Percentiles rank a stretch among this genome's conserved stretches.
Conservation (phyloP, 306 rosid genomes). For the Urtica urens region DNA sequence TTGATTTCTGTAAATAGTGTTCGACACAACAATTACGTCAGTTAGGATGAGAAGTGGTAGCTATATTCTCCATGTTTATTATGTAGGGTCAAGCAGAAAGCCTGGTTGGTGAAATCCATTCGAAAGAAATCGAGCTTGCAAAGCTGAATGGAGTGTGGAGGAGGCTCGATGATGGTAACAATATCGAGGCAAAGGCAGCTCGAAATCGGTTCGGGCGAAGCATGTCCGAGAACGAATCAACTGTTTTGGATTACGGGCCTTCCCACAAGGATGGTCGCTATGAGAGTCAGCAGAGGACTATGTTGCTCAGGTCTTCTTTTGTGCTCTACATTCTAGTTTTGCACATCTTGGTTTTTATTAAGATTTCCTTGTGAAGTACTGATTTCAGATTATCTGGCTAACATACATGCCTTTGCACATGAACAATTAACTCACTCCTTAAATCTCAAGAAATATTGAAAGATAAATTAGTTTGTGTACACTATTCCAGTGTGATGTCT, state of each 20-base stretch:
- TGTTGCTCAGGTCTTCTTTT: conserved; percentile 75
- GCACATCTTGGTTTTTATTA: conserved; percentile 68
- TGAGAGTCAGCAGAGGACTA: conserved; percentile 70
- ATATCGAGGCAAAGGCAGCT: conserved; percentile 34
- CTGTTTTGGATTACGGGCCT: conserved; percentile 49
- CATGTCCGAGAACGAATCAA: conserved; percentile 36
- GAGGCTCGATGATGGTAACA: conserved; percentile 33
- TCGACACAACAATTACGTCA: no score
- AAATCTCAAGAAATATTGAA: no score
- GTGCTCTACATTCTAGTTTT: conserved; percentile 82
- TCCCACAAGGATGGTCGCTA: conserved; percentile 50
- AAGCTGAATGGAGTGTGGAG: conserved; percentile 56
- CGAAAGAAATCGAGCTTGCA: conserved; percentile 78
- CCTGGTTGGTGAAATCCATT: conserved; percentile 54
- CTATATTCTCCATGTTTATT: conserved; percentile 8
- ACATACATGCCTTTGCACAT: no score
- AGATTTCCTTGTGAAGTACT: conserved; percentile 53
- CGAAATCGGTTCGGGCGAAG: conserved; percentile 55
- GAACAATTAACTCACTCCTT: no score
- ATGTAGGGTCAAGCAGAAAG: conserved; percentile 89
- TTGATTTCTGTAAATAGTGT: no score
- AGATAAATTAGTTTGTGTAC: no score
- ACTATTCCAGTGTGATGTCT: no score
- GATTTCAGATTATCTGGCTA: no score
- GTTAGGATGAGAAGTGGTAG: neutral